Evolutionary conservation across 257 asterid species (phyloP).

Genomic region (Voacanga thouarsii): DNA sequence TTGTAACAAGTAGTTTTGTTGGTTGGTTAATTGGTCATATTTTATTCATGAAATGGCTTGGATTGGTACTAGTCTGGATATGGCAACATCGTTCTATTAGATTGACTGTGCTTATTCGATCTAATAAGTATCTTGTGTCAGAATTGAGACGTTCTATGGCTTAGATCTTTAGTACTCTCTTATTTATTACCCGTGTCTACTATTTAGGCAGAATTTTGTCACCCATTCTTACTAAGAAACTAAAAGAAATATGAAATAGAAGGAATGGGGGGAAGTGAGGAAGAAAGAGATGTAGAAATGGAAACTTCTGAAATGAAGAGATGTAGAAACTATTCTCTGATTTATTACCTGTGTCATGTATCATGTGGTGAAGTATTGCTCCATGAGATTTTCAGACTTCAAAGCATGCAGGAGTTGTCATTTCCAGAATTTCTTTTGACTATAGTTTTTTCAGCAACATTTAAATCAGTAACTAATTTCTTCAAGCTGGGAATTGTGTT

Average conservation of each 20-base stretch:
- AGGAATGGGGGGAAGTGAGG: background rate
- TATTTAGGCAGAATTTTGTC: background rate
- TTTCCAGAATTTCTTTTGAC: background rate
- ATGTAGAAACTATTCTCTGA: too few relatives aligned
- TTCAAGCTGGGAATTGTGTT: background rate
- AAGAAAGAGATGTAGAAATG: too few relatives aligned
- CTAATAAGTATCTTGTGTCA: background rate
- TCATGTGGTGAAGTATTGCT: too few relatives aligned
- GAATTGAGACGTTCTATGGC: background rate
- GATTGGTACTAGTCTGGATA: constrained; percentile 1
- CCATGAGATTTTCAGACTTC: background rate
- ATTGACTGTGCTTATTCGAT: background rate
- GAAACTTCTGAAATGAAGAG: background rate
- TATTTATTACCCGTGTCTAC: background rate
- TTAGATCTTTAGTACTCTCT: background rate
- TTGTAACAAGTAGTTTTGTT: too few relatives aligned
- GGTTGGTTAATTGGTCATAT: too few relatives aligned
- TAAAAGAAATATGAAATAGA: too few relatives aligned
- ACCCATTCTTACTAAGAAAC: background rate
- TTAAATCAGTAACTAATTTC: background rate
- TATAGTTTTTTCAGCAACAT: background rate
- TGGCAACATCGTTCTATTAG: background rate
- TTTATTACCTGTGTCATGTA: too few relatives aligned
- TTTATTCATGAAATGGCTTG: background rate
- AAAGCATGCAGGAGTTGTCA: background rate